Evolutionary conservation across 805 yeast genomes (phyloP).

Genomic region (Teunomyces pallodes): DNA sequence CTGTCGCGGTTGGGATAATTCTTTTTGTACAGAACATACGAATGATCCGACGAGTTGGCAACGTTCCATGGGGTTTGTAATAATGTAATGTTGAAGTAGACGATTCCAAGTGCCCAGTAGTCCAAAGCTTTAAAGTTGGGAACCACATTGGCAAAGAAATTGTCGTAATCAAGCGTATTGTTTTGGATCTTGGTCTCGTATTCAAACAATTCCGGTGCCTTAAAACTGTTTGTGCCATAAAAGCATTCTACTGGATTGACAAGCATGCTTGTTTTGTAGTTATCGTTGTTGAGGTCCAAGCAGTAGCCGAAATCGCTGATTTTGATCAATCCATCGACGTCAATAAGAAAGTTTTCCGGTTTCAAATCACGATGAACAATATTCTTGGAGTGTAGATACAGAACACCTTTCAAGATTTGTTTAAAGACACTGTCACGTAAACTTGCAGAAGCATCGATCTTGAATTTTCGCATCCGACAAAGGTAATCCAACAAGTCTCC

Average conservation of each 20-base stretch:
- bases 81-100: constrained; percentile 44
- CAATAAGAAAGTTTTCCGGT: constrained; percentile 53
- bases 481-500: constrained; percentile 49
- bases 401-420: constrained; percentile 44
- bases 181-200: constrained; percentile 17
- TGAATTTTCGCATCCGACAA: constrained; percentile 35
- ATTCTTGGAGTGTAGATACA: constrained; percentile 39
- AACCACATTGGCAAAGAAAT: not conserved
- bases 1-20: constrained; percentile 22
- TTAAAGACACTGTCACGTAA: constrained; percentile 47
- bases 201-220: constrained; percentile 50
- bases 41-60: constrained; percentile 27
- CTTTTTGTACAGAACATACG: constrained; percentile 19
- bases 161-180: constrained; percentile 1
- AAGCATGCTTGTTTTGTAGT: constrained; percentile 6
- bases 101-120: constrained; percentile 52
- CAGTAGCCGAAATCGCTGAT: constrained; percentile 54
- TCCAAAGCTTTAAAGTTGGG: constrained; percentile 38
- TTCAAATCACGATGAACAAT: constrained; percentile 53
- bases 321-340: constrained; percentile 41
- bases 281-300: constrained; percentile 11
- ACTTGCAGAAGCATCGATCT: constrained; percentile 27
- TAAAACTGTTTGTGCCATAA: constrained; percentile 53
- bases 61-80: constrained; percentile 49
- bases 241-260: constrained; percentile 19